These are phyloP conservation scores for Paraphaeosphaeria minitans DNA, from an alignment of 2,329 filamentous ascomycete genomes.

Conservation along the genomic window DNA sequence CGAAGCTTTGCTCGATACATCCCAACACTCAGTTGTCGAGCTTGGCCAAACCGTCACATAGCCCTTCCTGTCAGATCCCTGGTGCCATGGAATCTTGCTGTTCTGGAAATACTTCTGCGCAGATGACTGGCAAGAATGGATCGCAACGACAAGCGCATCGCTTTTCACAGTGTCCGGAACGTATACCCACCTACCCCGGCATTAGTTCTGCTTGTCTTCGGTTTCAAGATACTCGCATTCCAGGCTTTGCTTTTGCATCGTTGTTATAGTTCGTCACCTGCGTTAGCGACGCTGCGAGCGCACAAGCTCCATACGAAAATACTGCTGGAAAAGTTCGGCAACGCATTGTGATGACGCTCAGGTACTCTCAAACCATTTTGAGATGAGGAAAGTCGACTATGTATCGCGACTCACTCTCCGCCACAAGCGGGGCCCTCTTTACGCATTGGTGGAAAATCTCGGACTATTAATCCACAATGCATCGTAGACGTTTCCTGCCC, in stretches of 20 bases:
- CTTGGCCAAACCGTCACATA: slow-evolving; percentile 40
- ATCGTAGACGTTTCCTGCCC: background rate
- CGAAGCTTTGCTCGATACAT: slow-evolving; percentile 60
- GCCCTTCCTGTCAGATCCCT: slow-evolving; percentile 37
- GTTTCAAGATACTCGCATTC: slow-evolving; percentile 26
- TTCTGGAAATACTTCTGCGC: slow-evolving; percentile 38
- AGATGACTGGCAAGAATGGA: slow-evolving; percentile 39
- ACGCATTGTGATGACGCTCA: slow-evolving; percentile 19
- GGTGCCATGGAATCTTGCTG: slow-evolving; percentile 36
- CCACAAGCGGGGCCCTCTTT: slow-evolving; percentile 7
- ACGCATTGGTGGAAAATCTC: slow-evolving; percentile 14
- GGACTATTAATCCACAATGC: background rate
- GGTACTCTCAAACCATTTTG: background rate
- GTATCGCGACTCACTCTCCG: slow-evolving; percentile 3
- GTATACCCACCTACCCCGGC: slow-evolving; percentile 34
- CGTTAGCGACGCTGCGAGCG: slow-evolving; percentile 31
- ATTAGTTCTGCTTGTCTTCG: slow-evolving; percentile 3
- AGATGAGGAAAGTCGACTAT: background rate
- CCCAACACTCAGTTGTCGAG: slow-evolving; percentile 58
- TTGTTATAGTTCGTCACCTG: slow-evolving; percentile 35
- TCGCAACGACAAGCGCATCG: slow-evolving; percentile 36
- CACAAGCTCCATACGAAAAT: slow-evolving; percentile 18
- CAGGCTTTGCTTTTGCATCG: slow-evolving; percentile 31
- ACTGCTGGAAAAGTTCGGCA: slow-evolving; percentile 17
- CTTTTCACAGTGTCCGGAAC: slow-evolving; percentile 32